phyloP scores from a whole-genome alignment of 108 stramenopile species.

The Mayamaea pseudoterrestris region DNA sequence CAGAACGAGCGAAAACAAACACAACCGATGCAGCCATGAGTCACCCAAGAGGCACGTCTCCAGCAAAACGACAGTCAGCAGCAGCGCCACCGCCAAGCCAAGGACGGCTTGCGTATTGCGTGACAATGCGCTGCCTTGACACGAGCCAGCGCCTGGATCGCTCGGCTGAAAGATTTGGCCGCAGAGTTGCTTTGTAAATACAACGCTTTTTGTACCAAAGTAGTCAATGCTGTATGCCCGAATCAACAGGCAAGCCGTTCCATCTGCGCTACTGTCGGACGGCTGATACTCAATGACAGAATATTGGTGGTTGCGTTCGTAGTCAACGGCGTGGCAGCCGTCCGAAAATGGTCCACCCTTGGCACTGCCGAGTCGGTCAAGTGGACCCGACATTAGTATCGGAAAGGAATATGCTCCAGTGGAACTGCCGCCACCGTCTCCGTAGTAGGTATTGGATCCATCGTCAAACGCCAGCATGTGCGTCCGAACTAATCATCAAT shows the following conservation, averaged over 20 bases:
- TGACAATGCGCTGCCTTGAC: not conserved
- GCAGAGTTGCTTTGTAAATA: slow-evolving; percentile 1
- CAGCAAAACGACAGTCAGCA: not conserved
- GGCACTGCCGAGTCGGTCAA: slow-evolving; percentile 23
- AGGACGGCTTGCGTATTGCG: not conserved
- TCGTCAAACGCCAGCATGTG: slow-evolving; percentile 56
- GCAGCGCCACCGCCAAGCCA: not conserved
- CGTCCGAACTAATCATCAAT: slow-evolving; percentile 33
- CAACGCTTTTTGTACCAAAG: not conserved
- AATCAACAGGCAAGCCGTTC: not conserved
- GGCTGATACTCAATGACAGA: slow-evolving; percentile 27
- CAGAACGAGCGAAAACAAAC: too few relatives aligned
- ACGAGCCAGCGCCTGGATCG: not conserved
- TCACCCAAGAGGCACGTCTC: not conserved
- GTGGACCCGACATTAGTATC: slow-evolving; percentile 32
- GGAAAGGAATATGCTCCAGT: slow-evolving; percentile 32
- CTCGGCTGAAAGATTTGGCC: not conserved
- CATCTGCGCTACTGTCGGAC: slow-evolving; percentile 1
- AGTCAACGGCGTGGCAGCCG: slow-evolving; percentile 27
- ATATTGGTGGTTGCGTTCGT: slow-evolving; percentile 39
- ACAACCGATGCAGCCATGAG: not conserved
- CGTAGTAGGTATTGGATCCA: slow-evolving; percentile 38
- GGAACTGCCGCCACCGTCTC: slow-evolving; percentile 1
- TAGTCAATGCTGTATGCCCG: not conserved
- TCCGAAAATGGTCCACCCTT: slow-evolving; percentile 24